phyloP scores from a whole-genome alignment of 2,329 filamentous ascomycete genomes.

The Ophiostoma pallidulum region DNA sequence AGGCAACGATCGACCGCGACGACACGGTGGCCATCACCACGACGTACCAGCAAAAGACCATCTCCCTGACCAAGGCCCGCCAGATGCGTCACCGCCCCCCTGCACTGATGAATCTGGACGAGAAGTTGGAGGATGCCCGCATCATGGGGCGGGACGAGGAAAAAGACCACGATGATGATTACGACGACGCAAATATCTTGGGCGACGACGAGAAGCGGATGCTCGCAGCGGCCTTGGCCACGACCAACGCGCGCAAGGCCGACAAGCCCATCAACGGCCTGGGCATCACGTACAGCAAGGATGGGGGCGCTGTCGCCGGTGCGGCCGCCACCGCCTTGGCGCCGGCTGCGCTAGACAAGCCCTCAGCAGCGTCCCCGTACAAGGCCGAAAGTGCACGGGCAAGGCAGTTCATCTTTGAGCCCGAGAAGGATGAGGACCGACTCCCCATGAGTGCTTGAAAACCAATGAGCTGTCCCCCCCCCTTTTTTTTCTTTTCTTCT shows the following conservation, averaged over 20 bases:
- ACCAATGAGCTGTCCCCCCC: too few species aligned
- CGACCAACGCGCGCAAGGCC: conserved; percentile 15
- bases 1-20: conserved; percentile 95
- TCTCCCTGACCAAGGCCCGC: conserved; percentile 79
- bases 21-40: conserved; percentile 69
- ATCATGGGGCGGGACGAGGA: conserved; percentile 4
- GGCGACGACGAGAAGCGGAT: conserved; percentile 18
- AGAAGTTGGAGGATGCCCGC: conserved; percentile 25
- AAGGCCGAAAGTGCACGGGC: conserved; percentile 25
- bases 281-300: conserved; percentile 30
- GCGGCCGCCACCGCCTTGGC: background rate
- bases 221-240: conserved; percentile 15
- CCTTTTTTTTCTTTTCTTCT: too few species aligned
- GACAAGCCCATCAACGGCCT: conserved; percentile 22
- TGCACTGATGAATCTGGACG: conserved; percentile 66
- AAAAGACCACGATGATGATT: conserved; percentile 18
- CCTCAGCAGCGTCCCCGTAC: conserved; percentile 17
- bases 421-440: conserved; percentile 23
- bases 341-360: background rate
- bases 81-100: conserved; percentile 84
- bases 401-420: conserved; percentile 24
- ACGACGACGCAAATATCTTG: conserved; percentile 10
- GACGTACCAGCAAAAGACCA: conserved; percentile 95
- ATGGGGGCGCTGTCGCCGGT: conserved; percentile 22
- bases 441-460: conserved; percentile 21